Conservation (phyloP, 495 filamentous ascomycete species). For the Evernia prunastri region DNA sequence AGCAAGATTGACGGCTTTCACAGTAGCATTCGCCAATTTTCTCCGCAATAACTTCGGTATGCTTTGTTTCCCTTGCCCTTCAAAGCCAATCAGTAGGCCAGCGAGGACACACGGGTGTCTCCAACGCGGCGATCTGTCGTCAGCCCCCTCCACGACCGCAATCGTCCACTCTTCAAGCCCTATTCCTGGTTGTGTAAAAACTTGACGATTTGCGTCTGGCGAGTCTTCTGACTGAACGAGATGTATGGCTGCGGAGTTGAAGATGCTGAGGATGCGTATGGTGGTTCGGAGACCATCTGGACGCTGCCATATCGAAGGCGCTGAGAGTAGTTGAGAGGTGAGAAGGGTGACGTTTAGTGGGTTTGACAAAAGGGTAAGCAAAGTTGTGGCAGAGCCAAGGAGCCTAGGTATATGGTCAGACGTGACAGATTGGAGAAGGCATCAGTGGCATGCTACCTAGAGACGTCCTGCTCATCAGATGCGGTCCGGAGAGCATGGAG, state of each 20-base stretch:
- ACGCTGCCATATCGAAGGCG: constrained; percentile 79
- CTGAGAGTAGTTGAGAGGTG: constrained; percentile 78
- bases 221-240: constrained; percentile 53
- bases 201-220: constrained; percentile 27
- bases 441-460: constrained; percentile 38
- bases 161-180: constrained; percentile 72
- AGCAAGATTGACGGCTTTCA: constrained; percentile 71
- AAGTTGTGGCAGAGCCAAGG: constrained; percentile 70
- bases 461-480: constrained; percentile 47
- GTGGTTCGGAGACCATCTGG: constrained; percentile 65
- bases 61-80: constrained; percentile 57
- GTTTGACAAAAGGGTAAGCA: constrained; percentile 78
- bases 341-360: constrained; percentile 86
- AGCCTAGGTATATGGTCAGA: constrained; percentile 43
- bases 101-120: constrained; percentile 75
- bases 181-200: constrained; percentile 34
- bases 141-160: constrained; percentile 75
- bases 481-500: constrained; percentile 47
- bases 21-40: constrained; percentile 71
- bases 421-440: background rate
- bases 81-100: constrained; percentile 77
- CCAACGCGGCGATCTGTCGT: constrained; percentile 80
- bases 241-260: constrained; percentile 72
- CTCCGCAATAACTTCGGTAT: constrained; percentile 55
- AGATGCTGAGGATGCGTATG: constrained; percentile 75